phyloP scores from a whole-genome alignment of 805 yeast genomes.

The Isabelozyma gotoi region DNA sequence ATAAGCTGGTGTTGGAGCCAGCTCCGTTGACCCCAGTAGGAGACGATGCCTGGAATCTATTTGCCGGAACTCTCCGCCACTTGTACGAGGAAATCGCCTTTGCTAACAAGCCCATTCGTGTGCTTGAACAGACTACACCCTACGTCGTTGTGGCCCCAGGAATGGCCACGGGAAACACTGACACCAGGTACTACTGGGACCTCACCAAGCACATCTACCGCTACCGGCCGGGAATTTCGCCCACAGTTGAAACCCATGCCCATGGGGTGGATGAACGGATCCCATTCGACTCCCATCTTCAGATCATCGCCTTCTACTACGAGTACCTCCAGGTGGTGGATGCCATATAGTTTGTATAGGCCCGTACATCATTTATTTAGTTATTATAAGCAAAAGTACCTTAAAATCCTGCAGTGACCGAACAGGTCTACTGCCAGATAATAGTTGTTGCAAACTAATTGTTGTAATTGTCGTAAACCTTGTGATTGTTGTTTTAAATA shows the following conservation, averaged over 20 bases:
- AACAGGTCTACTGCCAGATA: too few relatives aligned
- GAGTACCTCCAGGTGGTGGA: slow-evolving; percentile 39
- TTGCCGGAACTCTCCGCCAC: slow-evolving; percentile 40
- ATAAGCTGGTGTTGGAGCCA: slow-evolving; percentile 40
- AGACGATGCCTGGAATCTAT: slow-evolving; percentile 32
- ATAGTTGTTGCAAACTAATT: too few relatives aligned
- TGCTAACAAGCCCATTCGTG: slow-evolving; percentile 13
- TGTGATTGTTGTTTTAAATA: too few relatives aligned
- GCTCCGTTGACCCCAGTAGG: slow-evolving; percentile 53
- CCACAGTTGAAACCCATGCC: slow-evolving; percentile 31
- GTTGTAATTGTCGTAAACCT: too few relatives aligned
- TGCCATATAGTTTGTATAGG: background rate
- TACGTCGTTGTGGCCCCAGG: slow-evolving; percentile 48
- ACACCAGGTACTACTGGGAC: slow-evolving; percentile 60
- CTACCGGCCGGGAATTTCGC: slow-evolving; percentile 46
- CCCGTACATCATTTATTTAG: background rate
- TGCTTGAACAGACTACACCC: background rate
- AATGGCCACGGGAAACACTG: slow-evolving; percentile 65
- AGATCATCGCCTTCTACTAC: slow-evolving; percentile 51
- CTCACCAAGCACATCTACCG: slow-evolving; percentile 58
- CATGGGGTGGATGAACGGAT: slow-evolving; percentile 65
- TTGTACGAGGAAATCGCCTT: slow-evolving; percentile 37
- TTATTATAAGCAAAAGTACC: too few relatives aligned
- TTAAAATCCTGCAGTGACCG: too few relatives aligned
- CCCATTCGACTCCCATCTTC: slow-evolving; percentile 53